Conservation (phyloP, 2,329 filamentous ascomycete species). For the Fusarium robinianum region DNA sequence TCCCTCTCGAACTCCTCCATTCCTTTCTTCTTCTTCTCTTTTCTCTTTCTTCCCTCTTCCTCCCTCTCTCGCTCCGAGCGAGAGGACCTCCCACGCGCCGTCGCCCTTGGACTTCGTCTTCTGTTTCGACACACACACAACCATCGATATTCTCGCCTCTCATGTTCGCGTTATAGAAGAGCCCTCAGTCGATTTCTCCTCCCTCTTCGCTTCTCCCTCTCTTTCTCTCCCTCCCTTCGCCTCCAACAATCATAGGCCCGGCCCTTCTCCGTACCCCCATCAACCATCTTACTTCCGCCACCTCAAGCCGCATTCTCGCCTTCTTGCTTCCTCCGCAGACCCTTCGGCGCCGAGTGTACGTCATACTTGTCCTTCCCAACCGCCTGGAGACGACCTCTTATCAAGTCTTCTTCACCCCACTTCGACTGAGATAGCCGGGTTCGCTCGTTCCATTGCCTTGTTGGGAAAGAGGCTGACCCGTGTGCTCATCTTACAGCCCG, state of each 20-base stretch:
- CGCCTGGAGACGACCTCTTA: constrained; percentile 3
- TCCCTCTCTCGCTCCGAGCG: no score
- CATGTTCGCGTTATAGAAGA: constrained; percentile 46
- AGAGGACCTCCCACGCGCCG: constrained; percentile 23
- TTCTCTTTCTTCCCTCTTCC: constrained; percentile 25
- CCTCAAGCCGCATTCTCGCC: not conserved
- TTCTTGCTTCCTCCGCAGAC: not conserved
- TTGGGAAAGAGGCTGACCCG: constrained; percentile 18
- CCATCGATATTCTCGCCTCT: constrained; percentile 24
- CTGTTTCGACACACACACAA: not conserved
- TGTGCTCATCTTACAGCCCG: constrained; percentile 3
- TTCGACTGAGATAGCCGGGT: constrained; percentile 14
- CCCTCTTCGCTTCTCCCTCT: constrained; percentile 16
- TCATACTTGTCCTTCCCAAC: constrained; percentile 13
- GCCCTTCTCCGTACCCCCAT: not conserved
- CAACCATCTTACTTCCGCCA: not conserved
- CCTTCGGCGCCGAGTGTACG: constrained; percentile 29
- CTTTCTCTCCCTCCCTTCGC: constrained; percentile 11
- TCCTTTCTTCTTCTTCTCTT: constrained; percentile 9
- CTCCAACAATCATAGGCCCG: not conserved
- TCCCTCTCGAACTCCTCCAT: constrained; percentile 22
- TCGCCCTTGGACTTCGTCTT: not conserved
- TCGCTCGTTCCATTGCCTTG: constrained; percentile 7
- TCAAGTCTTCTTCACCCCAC: constrained; percentile 28
- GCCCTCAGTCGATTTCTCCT: constrained; percentile 28